Base-by-base conservation (phyloP, 495 filamentous ascomycete genomes). In the Chaetomidium leptoderma region DNA sequence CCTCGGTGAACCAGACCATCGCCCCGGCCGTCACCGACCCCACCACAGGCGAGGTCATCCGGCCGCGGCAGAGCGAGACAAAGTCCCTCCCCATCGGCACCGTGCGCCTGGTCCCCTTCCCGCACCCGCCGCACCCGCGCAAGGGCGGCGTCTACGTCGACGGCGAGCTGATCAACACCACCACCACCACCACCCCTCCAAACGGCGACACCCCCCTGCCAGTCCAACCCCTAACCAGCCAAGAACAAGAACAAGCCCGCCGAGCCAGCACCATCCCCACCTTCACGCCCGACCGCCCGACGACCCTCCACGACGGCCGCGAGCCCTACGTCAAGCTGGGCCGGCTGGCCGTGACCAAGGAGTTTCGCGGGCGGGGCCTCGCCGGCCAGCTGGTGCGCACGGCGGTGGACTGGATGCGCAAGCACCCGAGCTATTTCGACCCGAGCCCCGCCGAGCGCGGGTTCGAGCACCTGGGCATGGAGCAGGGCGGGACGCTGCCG, bases 321-420 rank as follows among this genome's bases (percentile, higher is more conserved):
- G 90, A 95, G 53, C 81, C 86, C 1, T 92, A 90, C 69, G 70
- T 92, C 52, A 91, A 90, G 67, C 71, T 95, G 2, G 88, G 89
- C 10, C 78, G 91, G 3, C 69, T 95, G n/a, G 87, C 90, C 0
- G 83, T 87, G 1, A 51, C 86, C 19, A 69, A 72, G 6, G 72
- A 78, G 37, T 90, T 81, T 63, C 81, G 91, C 16, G 82, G 84
- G 0, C 66, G 75, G 21, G 84, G 86, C 7, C 72, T 93, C 23
- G 83, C 80, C 4, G 71, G 76, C 42, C 71, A 81, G 61, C 71
- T 96, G 30, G 77, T 91, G 51, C 76, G 82, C 47, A 78, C 73
- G 6, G 84, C 83, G 6, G 57, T 88, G 27, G 65, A 67, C 29
- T 96, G 86, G 82, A 84, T 86, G 35, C 63, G 62, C 46, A 60